Percentiles rank a stretch among this genome's conserved stretches.
phyloP scores from a whole-genome alignment of 208 protist species.

The Sergeia podlipaevii region DNA sequence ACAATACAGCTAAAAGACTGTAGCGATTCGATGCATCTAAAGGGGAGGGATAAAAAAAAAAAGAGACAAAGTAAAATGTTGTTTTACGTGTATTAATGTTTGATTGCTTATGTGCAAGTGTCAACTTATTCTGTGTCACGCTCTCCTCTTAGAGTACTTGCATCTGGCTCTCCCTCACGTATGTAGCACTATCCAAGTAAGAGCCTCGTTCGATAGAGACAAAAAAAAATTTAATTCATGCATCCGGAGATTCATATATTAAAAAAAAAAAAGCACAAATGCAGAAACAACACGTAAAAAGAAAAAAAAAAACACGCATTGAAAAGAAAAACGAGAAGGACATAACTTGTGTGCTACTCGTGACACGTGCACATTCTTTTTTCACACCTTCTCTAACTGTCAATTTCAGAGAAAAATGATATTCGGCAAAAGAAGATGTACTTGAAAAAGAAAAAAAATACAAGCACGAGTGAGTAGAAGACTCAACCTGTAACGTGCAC shows the following conservation, averaged over 20 bases:
- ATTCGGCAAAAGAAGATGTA: not conserved
- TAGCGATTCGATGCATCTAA: no score
- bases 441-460: constrained; percentile 10
- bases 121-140: no score
- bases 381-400: not conserved
- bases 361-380: constrained; percentile 5
- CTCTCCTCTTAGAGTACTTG: no score
- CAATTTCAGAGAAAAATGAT: not conserved
- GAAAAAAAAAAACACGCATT: constrained; percentile 4
- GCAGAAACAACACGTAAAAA: not conserved
- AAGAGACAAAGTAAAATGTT: constrained; percentile 15
- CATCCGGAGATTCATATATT: not conserved
- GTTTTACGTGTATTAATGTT: no score
- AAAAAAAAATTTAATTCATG: constrained; percentile 17
- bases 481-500: not conserved
- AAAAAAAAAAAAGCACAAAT: constrained; percentile 9
- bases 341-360: not conserved
- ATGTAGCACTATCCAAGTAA: constrained; percentile 1
- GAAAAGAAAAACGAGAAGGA: constrained; percentile 12
- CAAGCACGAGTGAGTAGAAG: constrained; percentile 8
- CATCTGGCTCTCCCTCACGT: not conserved
- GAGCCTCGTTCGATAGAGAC: not conserved
- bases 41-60: constrained; percentile 12
- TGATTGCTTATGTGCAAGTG: no score
- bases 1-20: no score